Base-by-base conservation (phyloP, 345 rosid genomes). In the Bruguiera sexangula region DNA sequence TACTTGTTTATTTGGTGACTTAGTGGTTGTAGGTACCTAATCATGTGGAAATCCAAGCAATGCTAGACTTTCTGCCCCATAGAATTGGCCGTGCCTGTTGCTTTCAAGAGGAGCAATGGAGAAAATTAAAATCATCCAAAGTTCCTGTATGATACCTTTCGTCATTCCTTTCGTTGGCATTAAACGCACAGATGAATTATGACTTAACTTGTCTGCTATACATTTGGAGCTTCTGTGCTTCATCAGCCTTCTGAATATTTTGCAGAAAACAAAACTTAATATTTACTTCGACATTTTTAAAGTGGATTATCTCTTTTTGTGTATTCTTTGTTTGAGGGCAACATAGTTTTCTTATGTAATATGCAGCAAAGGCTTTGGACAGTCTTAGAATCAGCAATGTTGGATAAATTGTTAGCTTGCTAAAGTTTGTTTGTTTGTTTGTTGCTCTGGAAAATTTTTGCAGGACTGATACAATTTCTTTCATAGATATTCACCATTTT, bases 11-110 rank as follows among this genome's bases (percentile, higher is more conserved):
- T 76, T 80, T 75, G 69, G 55, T 60, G 70, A 84, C 96, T 80
- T 85, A 85, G 96, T 85, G 89, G 77, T 69, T 87, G 69, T 90
- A 95, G 99, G 88, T 92, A 60, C 91, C 91, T 64, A 88, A 88
- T 81, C 87, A 77, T n/a, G 75, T 75, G 85, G 99, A 92, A 75
- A 82, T 95, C 77, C 83, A 86, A 63, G 71, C 80, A 68, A 95
- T 95, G 98, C 85, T 92, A 37, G 91, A 88, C 79, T 95, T 95
- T 69, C 84, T 65, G 50, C 99, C 98, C 6, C 89, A 86, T 27
- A 85, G 99, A 74, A 54, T 95, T 56, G 99, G 99, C 30, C 98
- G 92, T 82, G 99, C 96, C 2, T 88, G 91, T 76, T 90, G 66
- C 81, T 81, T 95, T 63, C 74, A 74, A 18, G 88, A 87, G 72